Percentiles rank a stretch among this genome's conserved stretches.
These are phyloP conservation scores for Hemisphaericaspora xylanilytica DNA, from an alignment of 1,139 yeast genomes.

Conservation along the genomic window DNA sequence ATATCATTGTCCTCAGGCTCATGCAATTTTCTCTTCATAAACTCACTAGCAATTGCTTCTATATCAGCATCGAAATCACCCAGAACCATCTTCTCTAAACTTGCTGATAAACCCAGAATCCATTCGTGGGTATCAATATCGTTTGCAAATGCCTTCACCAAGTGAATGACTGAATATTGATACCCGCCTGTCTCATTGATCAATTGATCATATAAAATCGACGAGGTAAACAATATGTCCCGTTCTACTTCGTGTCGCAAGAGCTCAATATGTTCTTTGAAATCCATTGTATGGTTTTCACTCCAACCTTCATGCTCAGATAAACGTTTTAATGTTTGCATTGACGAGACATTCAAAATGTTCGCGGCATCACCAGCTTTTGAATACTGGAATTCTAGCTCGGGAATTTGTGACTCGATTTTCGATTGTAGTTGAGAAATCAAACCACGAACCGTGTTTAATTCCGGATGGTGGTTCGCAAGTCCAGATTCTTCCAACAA, in stretches of 20 bases:
- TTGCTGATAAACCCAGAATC: slow-evolving; percentile 13
- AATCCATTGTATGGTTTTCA: slow-evolving; percentile 37
- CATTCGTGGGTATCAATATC: slow-evolving; percentile 8
- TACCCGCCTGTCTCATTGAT: slow-evolving; percentile 28
- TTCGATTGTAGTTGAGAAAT: slow-evolving; percentile 29
- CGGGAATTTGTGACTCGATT: slow-evolving; percentile 42
- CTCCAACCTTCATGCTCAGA: slow-evolving; percentile 58
- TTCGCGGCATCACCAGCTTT: slow-evolving; percentile 51
- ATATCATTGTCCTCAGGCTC: slow-evolving; percentile 1
- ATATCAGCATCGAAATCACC: slow-evolving; percentile 39
- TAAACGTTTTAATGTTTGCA: slow-evolving; percentile 43
- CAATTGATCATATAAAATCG: slow-evolving; percentile 46
- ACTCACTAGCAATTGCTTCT: slow-evolving; percentile 29
- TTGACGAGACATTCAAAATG: slow-evolving; percentile 42
- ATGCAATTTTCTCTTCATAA: slow-evolving; percentile 25
- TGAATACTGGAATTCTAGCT: slow-evolving; percentile 51
- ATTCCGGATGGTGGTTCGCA: slow-evolving; percentile 5
- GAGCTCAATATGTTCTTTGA: slow-evolving; percentile 38
- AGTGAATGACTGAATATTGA: slow-evolving; percentile 19
- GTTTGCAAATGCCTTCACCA: slow-evolving; percentile 13
- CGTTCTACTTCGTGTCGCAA: slow-evolving; percentile 49
- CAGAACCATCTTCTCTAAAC: slow-evolving; percentile 30
- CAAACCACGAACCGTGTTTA: slow-evolving; percentile 14
- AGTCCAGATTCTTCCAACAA: slow-evolving; percentile 11
- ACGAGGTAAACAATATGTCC: slow-evolving; percentile 55